Conservation (phyloP, 768 basidiomycete species). For the Termitomyces sp. region DNA sequence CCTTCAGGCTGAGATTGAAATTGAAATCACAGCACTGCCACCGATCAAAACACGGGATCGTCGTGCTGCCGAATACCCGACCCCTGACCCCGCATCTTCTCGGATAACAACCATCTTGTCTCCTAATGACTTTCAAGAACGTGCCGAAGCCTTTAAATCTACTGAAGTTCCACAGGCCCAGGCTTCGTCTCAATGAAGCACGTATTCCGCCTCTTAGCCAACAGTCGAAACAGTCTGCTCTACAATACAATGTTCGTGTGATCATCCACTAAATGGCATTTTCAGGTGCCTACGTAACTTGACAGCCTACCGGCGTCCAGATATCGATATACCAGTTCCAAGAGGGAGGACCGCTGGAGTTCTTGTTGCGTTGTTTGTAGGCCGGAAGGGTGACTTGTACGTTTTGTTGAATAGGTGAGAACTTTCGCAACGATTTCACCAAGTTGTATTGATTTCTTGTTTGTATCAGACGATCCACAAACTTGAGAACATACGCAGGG, state of each 20-base stretch:
- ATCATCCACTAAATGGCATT: background rate
- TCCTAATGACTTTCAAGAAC: slow-evolving; percentile 18
- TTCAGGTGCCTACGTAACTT: slow-evolving; percentile 58
- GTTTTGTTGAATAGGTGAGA: slow-evolving; percentile 79
- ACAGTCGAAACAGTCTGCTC: slow-evolving; percentile 44
- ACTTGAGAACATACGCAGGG: slow-evolving; percentile 74
- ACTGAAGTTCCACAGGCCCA: slow-evolving; percentile 47
- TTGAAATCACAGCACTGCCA: slow-evolving; percentile 10
- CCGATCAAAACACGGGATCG: background rate
- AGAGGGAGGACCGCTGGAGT: slow-evolving; percentile 68
- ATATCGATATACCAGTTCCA: slow-evolving; percentile 42
- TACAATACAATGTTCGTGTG: background rate
- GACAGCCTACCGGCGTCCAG: slow-evolving; percentile 43
- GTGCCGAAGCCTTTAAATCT: slow-evolving; percentile 32
- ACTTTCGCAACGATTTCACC: background rate
- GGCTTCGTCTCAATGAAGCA: slow-evolving; percentile 34
- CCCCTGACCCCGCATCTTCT: background rate
- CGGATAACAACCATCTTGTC: slow-evolving; percentile 1
- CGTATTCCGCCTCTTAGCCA: slow-evolving; percentile 45
- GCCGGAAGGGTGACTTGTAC: slow-evolving; percentile 78
- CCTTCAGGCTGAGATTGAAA: background rate
- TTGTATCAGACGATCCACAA: slow-evolving; percentile 60
- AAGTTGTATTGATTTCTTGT: background rate
- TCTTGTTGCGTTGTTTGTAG: slow-evolving; percentile 82
- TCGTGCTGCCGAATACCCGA: background rate